Base-by-base conservation (phyloP, 352 stramenopile species). In the Phytophthora litchii region DNA sequence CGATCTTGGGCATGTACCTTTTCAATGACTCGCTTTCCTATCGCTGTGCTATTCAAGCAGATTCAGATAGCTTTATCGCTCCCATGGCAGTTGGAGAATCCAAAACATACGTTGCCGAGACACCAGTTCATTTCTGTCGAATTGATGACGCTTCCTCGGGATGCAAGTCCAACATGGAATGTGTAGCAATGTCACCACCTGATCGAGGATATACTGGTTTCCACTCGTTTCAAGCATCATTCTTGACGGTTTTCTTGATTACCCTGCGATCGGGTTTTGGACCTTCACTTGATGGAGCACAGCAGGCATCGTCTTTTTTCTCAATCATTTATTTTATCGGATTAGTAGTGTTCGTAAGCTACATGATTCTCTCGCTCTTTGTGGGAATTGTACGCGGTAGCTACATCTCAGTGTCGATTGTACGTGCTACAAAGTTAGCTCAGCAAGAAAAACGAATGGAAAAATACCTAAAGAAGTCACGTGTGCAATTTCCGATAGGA, bases 1-100 rank as follows among this genome's bases (percentile, higher is more conserved):
- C 83, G 8, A 91, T 93, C 31, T 66, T 95, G 13, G 83, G 84
- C 2, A 92, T 95, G 83, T 95, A 95, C 59, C 63, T 95, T 1
- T 95, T 95, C 68, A 87, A 88, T 48, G 83, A 93, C 47, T 88
- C 84, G 3, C 62, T 95, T 5, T 88, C 85, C 19, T 71, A 92
- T 60, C 80, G 84, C 7, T 95, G 86, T 36, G 81, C 83, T 0
- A 53, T 80, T 13, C 20, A 69, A 53, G 19, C 80, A 3, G 64
- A 70, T 8, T 57, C 74, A 0, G 61, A 64, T 13, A 76, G 29
- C 0, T 63, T 67, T 32, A 58, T 70, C 34, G 35, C 56, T 11
- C 44, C 64, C 1, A 56, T 65, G 59, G 17, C 34, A 20, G 17
- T 40, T 14, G 31, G 41, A n/a, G 63, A 63, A 19, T 3, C 43